Conservation (phyloP, 2,329 filamentous ascomycete genomes). For the Penicillium crustosum region DNA sequence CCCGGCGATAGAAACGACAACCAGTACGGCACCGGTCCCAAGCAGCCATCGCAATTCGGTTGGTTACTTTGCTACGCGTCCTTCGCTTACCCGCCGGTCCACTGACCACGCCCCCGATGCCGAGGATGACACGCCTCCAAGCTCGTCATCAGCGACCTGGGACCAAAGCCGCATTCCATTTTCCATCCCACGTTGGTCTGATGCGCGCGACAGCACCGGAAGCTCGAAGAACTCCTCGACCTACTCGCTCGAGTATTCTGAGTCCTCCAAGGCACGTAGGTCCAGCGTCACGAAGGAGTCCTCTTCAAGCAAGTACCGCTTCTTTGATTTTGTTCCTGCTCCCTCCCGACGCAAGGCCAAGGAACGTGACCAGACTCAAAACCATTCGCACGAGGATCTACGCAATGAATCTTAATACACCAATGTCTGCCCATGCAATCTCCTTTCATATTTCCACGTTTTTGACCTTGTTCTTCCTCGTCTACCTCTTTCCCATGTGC, state of each 20-base stretch:
- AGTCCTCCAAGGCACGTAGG: conserved; percentile 38
- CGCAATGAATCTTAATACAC: conserved; percentile 31
- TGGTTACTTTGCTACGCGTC: conserved; percentile 41
- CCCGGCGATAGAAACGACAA: conserved; percentile 36
- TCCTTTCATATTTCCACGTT: conserved; percentile 30
- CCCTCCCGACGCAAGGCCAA: conserved; percentile 44
- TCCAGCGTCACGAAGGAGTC: conserved; percentile 42
- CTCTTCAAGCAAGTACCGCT: conserved; percentile 42
- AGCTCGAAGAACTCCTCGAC: conserved; percentile 50
- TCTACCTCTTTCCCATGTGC: conserved; percentile 27
- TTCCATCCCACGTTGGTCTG: conserved; percentile 41
- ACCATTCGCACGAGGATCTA: conserved; percentile 36
- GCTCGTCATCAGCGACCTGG: conserved; percentile 45
- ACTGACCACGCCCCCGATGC: conserved; percentile 39
- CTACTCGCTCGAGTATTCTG: conserved; percentile 44
- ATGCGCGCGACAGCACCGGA: conserved; percentile 43
- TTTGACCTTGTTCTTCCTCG: conserved; percentile 10
- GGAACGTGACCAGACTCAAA: conserved; percentile 38
- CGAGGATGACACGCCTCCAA: conserved; percentile 49
- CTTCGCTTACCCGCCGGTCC: conserved; percentile 40
- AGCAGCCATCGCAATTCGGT: conserved; percentile 43
- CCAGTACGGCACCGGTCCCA: conserved; percentile 31
- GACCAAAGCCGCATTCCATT: conserved; percentile 45
- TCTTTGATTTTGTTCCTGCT: conserved; percentile 47
- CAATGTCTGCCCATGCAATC: conserved; percentile 21